Conservation (phyloP, 2,329 filamentous ascomycete species). For the Aspergillus hiratsukae region DNA sequence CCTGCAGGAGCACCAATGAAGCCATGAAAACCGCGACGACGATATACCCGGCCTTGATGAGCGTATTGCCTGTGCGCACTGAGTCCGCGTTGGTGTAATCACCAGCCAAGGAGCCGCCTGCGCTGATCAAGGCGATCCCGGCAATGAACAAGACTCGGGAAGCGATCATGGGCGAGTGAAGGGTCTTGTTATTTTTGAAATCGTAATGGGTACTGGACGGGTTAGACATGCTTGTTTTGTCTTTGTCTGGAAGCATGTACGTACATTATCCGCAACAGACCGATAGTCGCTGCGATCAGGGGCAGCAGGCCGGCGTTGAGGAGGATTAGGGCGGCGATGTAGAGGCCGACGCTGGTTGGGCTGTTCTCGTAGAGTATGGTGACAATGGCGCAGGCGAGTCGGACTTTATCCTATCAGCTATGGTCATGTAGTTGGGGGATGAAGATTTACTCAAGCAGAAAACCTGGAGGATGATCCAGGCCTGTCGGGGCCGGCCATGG, state of each 20-base stretch:
- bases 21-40: conserved; percentile 15
- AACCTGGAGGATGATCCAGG: conserved; percentile 17
- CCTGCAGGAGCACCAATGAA: conserved; percentile 14
- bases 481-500: conserved; percentile 15
- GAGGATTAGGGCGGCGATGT: conserved; percentile 16
- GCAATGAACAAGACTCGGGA: conserved; percentile 16
- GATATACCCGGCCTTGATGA: conserved; percentile 20
- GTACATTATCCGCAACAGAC: conserved; percentile 20
- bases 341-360: conserved; percentile 9
- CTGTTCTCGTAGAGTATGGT: conserved; percentile 14
- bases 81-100: conserved; percentile 8
- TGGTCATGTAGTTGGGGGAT: neutral
- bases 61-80: conserved; percentile 9
- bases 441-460: conserved; percentile 17
- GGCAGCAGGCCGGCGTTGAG: conserved; percentile 21
- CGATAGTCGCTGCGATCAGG: conserved; percentile 21
- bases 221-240: too few relatives aligned
- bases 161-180: conserved; percentile 7
- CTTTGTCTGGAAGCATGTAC: neutral
- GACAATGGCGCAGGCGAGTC: conserved; percentile 14
- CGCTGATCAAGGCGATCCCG: conserved; percentile 15
- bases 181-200: neutral
- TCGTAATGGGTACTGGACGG: too few relatives aligned
- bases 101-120: conserved; percentile 18
- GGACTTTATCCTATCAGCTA: conserved; percentile 11